Percentiles rank a stretch among this genome's conserved stretches.
Evolutionary conservation across 768 basidiomycete genomes (phyloP).

Genomic region (Lyophyllum atratum): DNA sequence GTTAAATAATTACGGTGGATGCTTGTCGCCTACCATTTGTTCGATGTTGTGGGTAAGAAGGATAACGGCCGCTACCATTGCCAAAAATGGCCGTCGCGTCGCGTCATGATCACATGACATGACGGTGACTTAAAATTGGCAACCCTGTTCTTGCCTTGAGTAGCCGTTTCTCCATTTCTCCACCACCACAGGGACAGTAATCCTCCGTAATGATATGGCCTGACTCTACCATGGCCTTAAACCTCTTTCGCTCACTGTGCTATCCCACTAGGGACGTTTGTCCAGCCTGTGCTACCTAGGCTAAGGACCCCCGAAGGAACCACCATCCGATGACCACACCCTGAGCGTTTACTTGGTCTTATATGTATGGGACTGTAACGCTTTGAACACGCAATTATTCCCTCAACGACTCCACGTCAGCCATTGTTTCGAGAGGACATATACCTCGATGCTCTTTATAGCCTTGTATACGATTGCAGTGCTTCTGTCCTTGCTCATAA

Average conservation of each 20-base stretch:
- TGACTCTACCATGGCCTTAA: background rate
- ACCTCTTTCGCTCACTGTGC: background rate
- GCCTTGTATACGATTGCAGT: conserved; percentile 5
- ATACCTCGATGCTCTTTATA: background rate
- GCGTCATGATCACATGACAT: conserved; percentile 5
- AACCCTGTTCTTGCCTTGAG: background rate
- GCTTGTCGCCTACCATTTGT: conserved; percentile 5
- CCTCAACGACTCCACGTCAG: background rate
- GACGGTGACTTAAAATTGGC: background rate
- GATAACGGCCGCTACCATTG: background rate
- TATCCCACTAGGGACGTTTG: background rate
- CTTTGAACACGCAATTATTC: background rate
- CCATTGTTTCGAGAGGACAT: background rate
- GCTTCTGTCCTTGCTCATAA: conserved; percentile 16
- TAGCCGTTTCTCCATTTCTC: background rate
- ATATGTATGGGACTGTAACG: background rate
- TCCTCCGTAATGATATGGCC: background rate
- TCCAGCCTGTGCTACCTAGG: background rate
- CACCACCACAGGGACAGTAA: background rate
- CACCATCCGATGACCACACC: background rate
- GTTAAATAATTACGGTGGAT: background rate
- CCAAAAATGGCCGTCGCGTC: background rate
- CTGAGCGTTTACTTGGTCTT: background rate
- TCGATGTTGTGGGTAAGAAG: background rate
- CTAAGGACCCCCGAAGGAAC: background rate